A percentile compares a stretch with the other conserved stretches of the same genome.
phyloP scores from a whole-genome alignment of 306 rosid species.

The Cicer cuneatum region DNA sequence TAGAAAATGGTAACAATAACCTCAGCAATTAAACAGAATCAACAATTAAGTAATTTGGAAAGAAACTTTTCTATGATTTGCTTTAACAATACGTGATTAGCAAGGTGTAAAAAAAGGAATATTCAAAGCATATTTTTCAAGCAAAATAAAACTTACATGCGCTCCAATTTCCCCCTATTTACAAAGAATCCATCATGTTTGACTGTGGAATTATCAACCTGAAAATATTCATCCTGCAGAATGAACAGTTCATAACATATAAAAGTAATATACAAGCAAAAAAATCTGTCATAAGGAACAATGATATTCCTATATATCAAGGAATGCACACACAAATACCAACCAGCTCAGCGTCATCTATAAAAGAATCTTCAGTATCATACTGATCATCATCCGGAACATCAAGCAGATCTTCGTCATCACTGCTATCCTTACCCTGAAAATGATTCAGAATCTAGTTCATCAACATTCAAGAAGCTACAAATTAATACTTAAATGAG shows the following conservation, averaged over 20 bases:
- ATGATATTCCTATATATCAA: constrained; percentile 17
- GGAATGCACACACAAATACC: constrained; percentile 42
- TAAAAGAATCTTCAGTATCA: constrained; percentile 98
- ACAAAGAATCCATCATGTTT: constrained; percentile 97
- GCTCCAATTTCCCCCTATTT: constrained; percentile 91
- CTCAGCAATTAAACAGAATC: constrained; percentile 14
- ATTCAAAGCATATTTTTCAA: not conserved
- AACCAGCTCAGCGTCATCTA: constrained; percentile 97
- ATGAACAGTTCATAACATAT: constrained; percentile 35
- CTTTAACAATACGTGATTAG: constrained; percentile 3
- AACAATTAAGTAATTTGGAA: constrained; percentile 33
- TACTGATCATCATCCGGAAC: constrained; percentile 95
- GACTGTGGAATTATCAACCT: constrained; percentile 91
- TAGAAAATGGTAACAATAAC: constrained; percentile 33
- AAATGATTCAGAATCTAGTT: constrained; percentile 36
- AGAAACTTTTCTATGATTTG: constrained; percentile 17
- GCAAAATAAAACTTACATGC: constrained; percentile 67
- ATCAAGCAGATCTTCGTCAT: constrained; percentile 79
- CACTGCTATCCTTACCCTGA: constrained; percentile 97
- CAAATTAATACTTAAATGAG: constrained; percentile 18
- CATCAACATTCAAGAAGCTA: constrained; percentile 30
- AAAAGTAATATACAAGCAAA: constrained; percentile 30
- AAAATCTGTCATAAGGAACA: constrained; percentile 15
- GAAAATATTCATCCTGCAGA: constrained; percentile 96
- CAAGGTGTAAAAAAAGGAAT: constrained; percentile 29